phyloP scores from a whole-genome alignment of 352 stramenopile genomes.

The Phytophthora boehmeriae region DNA sequence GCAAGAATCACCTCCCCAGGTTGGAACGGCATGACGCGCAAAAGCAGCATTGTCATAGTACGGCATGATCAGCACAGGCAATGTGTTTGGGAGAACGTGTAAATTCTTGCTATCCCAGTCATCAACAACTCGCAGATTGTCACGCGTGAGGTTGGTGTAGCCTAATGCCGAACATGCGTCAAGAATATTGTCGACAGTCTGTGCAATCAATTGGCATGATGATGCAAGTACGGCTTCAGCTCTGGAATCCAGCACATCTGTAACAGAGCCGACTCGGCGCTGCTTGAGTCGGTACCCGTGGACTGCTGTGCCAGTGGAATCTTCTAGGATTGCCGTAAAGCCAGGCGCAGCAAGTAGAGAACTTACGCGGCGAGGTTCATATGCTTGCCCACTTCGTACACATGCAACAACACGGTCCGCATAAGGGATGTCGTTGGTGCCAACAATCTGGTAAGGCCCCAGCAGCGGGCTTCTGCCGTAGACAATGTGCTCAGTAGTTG shows the following conservation, averaged over 20 bases:
- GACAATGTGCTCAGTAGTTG: not conserved
- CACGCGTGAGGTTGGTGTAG: constrained; percentile 23
- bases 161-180: constrained; percentile 13
- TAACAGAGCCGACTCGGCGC: constrained; percentile 26
- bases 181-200: constrained; percentile 25
- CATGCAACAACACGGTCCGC: constrained; percentile 18
- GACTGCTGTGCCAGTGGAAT: constrained; percentile 14
- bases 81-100: constrained; percentile 12
- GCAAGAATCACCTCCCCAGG: constrained; percentile 29
- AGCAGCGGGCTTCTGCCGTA: constrained; percentile 10
- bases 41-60: constrained; percentile 33
- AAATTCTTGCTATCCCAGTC: constrained; percentile 20
- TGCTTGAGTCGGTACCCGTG: constrained; percentile 10
- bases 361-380: constrained; percentile 32
- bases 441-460: constrained; percentile 13
- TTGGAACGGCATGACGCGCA: constrained; percentile 30
- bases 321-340: constrained; percentile 16
- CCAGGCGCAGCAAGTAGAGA: constrained; percentile 20
- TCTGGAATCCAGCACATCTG: constrained; percentile 11
- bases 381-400: constrained; percentile 7
- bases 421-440: constrained; percentile 10
- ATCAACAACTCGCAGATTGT: constrained; percentile 22
- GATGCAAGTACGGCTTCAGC: not conserved
- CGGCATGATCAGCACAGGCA: constrained; percentile 45
- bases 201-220: constrained; percentile 4